These are phyloP conservation scores for Candolleomyces aberdarensis DNA, from an alignment of 768 basidiomycete genomes.

Conservation along the genomic window DNA sequence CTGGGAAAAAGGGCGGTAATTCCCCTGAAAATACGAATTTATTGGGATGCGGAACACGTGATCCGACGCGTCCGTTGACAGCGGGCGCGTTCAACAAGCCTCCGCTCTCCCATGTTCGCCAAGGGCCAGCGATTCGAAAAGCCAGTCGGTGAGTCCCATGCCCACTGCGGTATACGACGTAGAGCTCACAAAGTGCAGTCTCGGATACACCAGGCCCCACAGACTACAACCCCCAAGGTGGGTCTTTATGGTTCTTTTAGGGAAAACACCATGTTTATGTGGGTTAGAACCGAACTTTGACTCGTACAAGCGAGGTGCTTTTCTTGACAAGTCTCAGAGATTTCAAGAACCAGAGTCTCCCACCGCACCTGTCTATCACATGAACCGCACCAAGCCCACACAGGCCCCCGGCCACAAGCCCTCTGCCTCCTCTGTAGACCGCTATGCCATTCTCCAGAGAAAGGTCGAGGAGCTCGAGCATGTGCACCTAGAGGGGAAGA, in stretches of 20 bases:
- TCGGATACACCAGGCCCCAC: slow-evolving; percentile 54
- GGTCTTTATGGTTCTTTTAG: background rate
- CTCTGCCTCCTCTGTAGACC: slow-evolving; percentile 32
- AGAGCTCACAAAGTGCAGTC: slow-evolving; percentile 24
- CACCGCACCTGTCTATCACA: background rate
- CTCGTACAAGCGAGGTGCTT: slow-evolving; percentile 54
- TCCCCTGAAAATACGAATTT: slow-evolving; percentile 7
- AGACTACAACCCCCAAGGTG: slow-evolving; percentile 44
- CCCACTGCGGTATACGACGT: background rate
- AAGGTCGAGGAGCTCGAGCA: slow-evolving; percentile 64
- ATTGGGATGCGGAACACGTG: slow-evolving; percentile 17
- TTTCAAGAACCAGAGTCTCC: slow-evolving; percentile 32
- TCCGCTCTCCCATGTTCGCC: slow-evolving; percentile 35
- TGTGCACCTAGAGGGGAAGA: slow-evolving; percentile 65
- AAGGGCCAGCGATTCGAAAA: slow-evolving; percentile 46
- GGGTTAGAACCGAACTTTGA: slow-evolving; percentile 42
- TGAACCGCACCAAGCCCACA: slow-evolving; percentile 24
- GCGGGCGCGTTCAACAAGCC: slow-evolving; percentile 2
- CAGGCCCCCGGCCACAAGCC: slow-evolving; percentile 15
- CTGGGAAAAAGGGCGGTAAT: slow-evolving; percentile 5
- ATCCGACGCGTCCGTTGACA: slow-evolving; percentile 18
- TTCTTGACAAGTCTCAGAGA: slow-evolving; percentile 54
- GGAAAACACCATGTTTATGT: background rate
- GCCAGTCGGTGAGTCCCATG: slow-evolving; percentile 29
- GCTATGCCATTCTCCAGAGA: slow-evolving; percentile 52